Evolutionary conservation across 1,139 yeast species (phyloP), one percentile per base, ranked within the genome.

Genomic region (Scheffersomyces segobiensis): DNA sequence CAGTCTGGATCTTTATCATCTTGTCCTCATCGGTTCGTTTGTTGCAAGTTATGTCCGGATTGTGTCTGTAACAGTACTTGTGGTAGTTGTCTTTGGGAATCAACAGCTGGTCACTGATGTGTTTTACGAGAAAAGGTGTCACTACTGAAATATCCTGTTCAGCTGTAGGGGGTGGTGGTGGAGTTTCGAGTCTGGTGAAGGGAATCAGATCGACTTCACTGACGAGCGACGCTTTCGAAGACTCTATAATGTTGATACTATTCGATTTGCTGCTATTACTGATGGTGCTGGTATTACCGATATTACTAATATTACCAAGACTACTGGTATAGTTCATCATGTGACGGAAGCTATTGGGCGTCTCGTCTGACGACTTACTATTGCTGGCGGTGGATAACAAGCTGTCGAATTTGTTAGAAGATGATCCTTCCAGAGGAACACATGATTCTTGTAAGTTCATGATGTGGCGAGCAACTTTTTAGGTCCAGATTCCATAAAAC

Each of bases 31-130:
- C 97, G 1, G 91, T 86, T 59, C 81, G 82, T 65, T 88, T 87
- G 71, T 88, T 88, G 70, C 93, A 86, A 46, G 84, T 81, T 56
- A 88, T 82, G 58, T 90, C 95, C 5, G 98, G 98, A 67, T 93
- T 91, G 73, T 93, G 98, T 57, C 98, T 81, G 72, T 93, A 93
- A 71, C 98, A 93, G 73, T 86, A 93, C 63, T 83, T 81, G 65
- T 85, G 87, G 67, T 75, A 82, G 68, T 82, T 83, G 63, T 83
- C 87, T 54, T 74, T 74, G 22, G 83, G 83, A 46, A 80, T 77
- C 62, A 71, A 67, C 54, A 74, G 65, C 61, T 77, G 82, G 64
- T 79, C 83, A 58, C 75, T 71, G 46, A 81, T 79, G 63, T 81
- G 84, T 61, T 78, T 79, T 48, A 73, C 76, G 47, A 81, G 67